Conservation (phyloP, 2,329 filamentous ascomycete genomes). For the Penicillium sp. region DNA sequence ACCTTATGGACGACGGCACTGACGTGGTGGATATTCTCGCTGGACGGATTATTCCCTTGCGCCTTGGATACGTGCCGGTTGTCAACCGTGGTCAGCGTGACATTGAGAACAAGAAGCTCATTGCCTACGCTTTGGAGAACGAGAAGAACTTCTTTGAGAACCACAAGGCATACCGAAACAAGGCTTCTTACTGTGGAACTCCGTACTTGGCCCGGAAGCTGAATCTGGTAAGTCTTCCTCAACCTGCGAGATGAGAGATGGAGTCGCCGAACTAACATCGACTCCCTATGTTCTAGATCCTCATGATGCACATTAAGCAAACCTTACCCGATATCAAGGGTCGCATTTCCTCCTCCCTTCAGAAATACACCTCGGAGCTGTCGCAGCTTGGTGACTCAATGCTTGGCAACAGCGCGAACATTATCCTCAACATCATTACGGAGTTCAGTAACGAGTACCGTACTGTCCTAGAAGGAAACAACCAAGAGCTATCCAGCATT, state of each 20-base stretch:
- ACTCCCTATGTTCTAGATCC: slow-evolving; percentile 56
- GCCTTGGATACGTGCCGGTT: slow-evolving; percentile 93
- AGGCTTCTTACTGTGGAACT: slow-evolving; percentile 97
- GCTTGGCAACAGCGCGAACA: slow-evolving; percentile 93
- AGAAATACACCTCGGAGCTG: slow-evolving; percentile 86
- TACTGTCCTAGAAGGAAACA: slow-evolving; percentile 93
- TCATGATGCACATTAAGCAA: slow-evolving; percentile 99
- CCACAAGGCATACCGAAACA: slow-evolving; percentile 97
- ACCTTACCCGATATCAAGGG: slow-evolving; percentile 98
- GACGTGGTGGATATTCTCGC: slow-evolving; percentile 98
- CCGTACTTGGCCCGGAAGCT: slow-evolving; percentile 95
- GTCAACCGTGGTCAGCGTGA: slow-evolving; percentile 97
- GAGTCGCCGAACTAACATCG: neutral
- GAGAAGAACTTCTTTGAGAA: slow-evolving; percentile 98
- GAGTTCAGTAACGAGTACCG: slow-evolving; percentile 98
- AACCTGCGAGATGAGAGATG: neutral
- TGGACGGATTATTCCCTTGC: slow-evolving; percentile 91
- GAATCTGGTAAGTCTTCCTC: slow-evolving; percentile 64
- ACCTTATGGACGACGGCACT: slow-evolving; percentile 97
- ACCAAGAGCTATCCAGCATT: slow-evolving; percentile 88
- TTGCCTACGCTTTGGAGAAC: slow-evolving; percentile 83
- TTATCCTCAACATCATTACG: slow-evolving; percentile 97
- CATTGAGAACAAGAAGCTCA: slow-evolving; percentile 97
- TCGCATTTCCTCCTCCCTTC: slow-evolving; percentile 86
- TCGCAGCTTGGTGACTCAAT: slow-evolving; percentile 84